Base-by-base conservation (phyloP, 768 basidiomycete species). In the Austroboletus eburneus region DNA sequence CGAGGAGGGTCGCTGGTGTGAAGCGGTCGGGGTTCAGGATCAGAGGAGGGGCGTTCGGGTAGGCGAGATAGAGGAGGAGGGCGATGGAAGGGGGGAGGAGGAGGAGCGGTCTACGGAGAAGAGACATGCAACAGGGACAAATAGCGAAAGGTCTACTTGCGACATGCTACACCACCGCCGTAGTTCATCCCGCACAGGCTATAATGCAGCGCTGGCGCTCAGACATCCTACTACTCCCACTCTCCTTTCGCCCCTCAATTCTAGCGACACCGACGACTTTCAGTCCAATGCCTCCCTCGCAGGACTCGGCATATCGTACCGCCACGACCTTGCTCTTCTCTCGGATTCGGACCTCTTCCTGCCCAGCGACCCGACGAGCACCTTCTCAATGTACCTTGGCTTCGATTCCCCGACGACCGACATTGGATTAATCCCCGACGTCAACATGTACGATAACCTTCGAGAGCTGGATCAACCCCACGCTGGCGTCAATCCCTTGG, bases 1-100 rank as follows among this genome's bases (percentile, higher is more conserved):
- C 71, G n/a, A 73, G 63, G 13, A 91, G 68, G 5, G 74, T 79
- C 3, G 79, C 74, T 18, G 79, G 77, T 0, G 81, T 82, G 57
- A 89, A 83, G 50, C 51, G 49, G 38, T 64, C 68, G 2, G 78
- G 70, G 10, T 72, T n/a, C n/a, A n/a, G n/a, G n/a, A n/a, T 72
- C 8, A 80, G 57, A n/a, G 72, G 65, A 18, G 55, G 66, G 7
- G 73, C 76, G 18, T 79, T 73, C 29, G 8, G 32, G 4, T 13
- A 69, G 49, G 81, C 69, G 45, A 82, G 69, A 56, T 79, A 86
- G 17, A 71, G 60, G 0, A 77, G 69, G 27, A 72, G 57, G 4
- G 73, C 69, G 25, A 67, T 62, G 1, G 72, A 71, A 25, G 74
- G 69, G 2, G 72, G 62, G 10, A 71, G 21, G 42, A 68, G 43